Conservation (phyloP, 108 stramenopile genomes). For the Conticribra guillardii region DNA sequence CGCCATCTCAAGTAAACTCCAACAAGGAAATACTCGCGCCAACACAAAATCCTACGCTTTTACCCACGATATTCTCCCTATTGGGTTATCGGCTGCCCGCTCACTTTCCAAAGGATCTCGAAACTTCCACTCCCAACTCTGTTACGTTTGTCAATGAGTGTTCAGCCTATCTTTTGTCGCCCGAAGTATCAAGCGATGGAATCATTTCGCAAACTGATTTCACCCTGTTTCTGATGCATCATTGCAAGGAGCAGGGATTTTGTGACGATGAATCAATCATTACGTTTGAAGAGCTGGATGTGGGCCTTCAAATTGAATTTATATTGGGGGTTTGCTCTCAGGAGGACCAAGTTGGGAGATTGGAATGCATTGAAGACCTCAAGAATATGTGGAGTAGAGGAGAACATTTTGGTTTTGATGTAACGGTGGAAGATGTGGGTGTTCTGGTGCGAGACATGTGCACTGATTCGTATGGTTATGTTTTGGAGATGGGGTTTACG, state of each 20-base stretch:
- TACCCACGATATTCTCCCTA: neutral
- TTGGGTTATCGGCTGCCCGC: neutral
- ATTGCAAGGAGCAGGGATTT: conserved; percentile 13
- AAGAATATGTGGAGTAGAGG: conserved; percentile 2
- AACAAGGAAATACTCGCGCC: neutral
- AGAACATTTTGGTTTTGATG: conserved; percentile 23
- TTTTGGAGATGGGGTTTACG: conserved; percentile 1
- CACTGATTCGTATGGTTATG: conserved; percentile 5
- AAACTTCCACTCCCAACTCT: neutral
- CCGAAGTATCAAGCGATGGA: conserved; percentile 1
- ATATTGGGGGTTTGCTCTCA: conserved; percentile 14
- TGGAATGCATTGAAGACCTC: conserved; percentile 15
- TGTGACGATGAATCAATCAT: conserved; percentile 2
- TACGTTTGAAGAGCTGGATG: conserved; percentile 17
- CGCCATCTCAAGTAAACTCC: too few species aligned
- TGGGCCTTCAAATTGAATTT: conserved; percentile 20
- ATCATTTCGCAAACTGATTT: conserved; percentile 25
- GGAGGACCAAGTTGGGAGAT: neutral
- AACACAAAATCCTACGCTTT: neutral
- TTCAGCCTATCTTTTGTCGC: conserved; percentile 9
- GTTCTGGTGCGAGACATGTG: neutral
- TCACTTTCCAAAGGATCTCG: neutral
- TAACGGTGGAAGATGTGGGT: neutral
- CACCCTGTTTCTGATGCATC: conserved; percentile 3
- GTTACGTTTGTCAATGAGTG: conserved; percentile 6